Evolutionary conservation across 2,329 filamentous ascomycete genomes (phyloP).

Genomic region (Diaporthe aspalathi): DNA sequence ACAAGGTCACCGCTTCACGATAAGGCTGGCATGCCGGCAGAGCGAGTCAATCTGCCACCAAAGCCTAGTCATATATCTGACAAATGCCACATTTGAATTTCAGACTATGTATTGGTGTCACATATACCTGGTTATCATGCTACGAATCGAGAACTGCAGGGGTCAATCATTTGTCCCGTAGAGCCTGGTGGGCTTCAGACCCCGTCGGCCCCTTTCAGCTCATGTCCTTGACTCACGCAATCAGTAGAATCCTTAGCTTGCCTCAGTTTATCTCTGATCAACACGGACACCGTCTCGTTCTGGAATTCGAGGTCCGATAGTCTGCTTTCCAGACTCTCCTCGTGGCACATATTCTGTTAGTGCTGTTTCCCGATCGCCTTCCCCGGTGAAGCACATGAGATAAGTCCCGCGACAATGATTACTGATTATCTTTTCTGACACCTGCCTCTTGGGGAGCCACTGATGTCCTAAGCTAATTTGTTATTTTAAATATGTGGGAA

Average conservation of each 20-base stretch:
- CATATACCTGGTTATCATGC: not conserved
- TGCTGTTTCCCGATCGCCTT: not conserved
- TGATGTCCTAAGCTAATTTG: too few species aligned
- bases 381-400: not conserved
- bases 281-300: not conserved
- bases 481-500: too few species aligned
- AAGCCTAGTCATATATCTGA: constrained; percentile 2
- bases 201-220: constrained; percentile 6
- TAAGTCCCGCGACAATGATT: not conserved
- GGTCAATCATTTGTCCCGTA: not conserved
- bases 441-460: not conserved
- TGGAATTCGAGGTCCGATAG: not conserved
- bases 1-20: not conserved
- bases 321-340: not conserved
- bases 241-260: not conserved
- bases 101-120: not conserved
- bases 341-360: not conserved
- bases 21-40: not conserved
- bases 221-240: constrained; percentile 6
- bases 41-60: not conserved
- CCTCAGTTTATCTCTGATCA: not conserved
- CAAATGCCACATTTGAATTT: not conserved
- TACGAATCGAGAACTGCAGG: not conserved
- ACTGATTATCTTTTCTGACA: not conserved
- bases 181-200: not conserved